Evolutionary conservation across 169 alveolate species (phyloP), one percentile per base, ranked within the genome.

Genomic region (Cryptosporidium parvum): DNA sequence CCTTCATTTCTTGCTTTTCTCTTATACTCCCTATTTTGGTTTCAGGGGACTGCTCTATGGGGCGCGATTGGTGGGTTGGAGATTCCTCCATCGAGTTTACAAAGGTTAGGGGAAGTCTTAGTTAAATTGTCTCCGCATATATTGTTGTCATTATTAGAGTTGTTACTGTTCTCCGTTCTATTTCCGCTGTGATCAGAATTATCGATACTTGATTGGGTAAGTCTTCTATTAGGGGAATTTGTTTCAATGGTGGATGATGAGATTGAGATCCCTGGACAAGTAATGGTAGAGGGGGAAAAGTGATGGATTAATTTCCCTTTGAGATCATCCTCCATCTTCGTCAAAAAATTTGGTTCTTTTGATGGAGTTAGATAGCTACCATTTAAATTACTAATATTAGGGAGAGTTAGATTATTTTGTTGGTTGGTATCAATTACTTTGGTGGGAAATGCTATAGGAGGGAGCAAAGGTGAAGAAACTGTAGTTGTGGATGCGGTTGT

Each of bases 211-310:
- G 89, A 59, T 23, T 61, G 75, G 7, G 89, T 53, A 16, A 56
- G 67, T 67, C 65, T 45, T 65, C 89, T 80, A 7, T 80, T 44
- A 2, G 89, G 89, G 14, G 89, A 80, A n/a, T 51, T 42, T 0
- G 52, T 67, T 44, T 67, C 89, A 14, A 80, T 62, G 6, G 89
- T 62, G 67, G 89, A 80, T 12, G 89, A 62, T 9, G 89, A 80
- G 12, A 59, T 23, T 23, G 72, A 73, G 35, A 48, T 14, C 23
- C 21, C 56, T 14, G 56, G 56, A 6, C 21, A 48, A 48, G 21
- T 48, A 14, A 48, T 21, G 0, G 7, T 56, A 16, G 67, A 56
- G 14, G 9, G 35, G n/a, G 67, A 56, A 56, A 56, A 56, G 67
- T 56, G 67, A 9, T 56, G 67, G 35, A 23, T 56, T n/a, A 56